A percentile compares a stretch with the other conserved stretches of the same genome.
Evolutionary conservation across 2,329 filamentous ascomycete species (phyloP).

Genomic region (Intubia oerlemansii): DNA sequence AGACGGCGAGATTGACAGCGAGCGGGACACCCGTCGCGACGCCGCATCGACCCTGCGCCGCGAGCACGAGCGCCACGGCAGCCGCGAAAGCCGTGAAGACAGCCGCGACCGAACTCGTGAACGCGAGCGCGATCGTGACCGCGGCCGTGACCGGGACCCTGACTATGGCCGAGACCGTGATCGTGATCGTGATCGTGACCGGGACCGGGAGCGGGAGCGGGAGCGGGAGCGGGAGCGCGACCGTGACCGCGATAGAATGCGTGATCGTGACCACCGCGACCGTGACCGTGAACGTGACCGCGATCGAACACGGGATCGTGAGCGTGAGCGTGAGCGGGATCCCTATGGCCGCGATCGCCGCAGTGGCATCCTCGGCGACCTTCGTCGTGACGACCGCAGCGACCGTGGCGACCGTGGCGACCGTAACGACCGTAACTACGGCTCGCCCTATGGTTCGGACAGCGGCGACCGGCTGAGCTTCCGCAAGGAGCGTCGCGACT

Average conservation of each 20-base stretch:
- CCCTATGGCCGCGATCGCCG: constrained; percentile 10
- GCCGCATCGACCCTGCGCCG: too few species aligned
- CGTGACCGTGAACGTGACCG: constrained; percentile 1
- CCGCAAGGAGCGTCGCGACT: constrained; percentile 8
- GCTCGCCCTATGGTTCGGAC: constrained; percentile 3
- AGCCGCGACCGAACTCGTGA: constrained; percentile 5
- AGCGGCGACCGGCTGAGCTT: constrained; percentile 10
- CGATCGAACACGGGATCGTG: too few species aligned
- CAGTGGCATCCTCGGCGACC: constrained; percentile 5
- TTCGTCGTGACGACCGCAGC: constrained; percentile 2
- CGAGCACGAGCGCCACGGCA: constrained; percentile 9
- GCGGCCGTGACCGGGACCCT: constrained; percentile 3
- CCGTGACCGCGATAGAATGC: constrained; percentile 2
- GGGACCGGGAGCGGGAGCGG: constrained; percentile 5
- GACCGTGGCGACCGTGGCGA: too few species aligned
- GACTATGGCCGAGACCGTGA: too few species aligned
- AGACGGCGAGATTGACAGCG: constrained; percentile 17
- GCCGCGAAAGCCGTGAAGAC: constrained; percentile 1
- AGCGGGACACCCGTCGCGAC: constrained; percentile 14
- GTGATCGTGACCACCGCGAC: constrained; percentile 3
- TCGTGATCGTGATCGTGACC: constrained; percentile 2
- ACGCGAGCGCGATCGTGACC: constrained; percentile 2
- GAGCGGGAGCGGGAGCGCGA: constrained; percentile 2
- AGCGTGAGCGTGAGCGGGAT: constrained; percentile 12
- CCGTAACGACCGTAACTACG: background rate